These are phyloP conservation scores for Lignosus rhinocerotis DNA, from an alignment of 1,284 basidiomycete species.

Conservation along the genomic window DNA sequence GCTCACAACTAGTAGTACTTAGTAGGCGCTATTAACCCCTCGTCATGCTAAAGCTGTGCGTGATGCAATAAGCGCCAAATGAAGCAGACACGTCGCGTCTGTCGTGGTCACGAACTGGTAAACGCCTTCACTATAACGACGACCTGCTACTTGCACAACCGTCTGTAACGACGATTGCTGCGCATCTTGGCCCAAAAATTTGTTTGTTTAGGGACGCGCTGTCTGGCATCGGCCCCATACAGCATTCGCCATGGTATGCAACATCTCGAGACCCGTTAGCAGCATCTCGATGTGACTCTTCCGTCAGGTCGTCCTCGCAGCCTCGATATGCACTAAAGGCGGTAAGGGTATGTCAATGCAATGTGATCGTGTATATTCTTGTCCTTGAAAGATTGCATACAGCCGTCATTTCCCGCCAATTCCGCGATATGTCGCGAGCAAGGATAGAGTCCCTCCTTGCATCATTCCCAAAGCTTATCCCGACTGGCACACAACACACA, in stretches of 20 bases:
- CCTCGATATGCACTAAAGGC: constrained; percentile 92
- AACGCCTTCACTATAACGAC: neutral
- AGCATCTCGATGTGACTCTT: neutral
- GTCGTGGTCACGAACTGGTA: neutral
- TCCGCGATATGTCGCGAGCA: constrained; percentile 90
- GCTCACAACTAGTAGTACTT: too few species aligned
- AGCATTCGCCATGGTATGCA: constrained; percentile 16
- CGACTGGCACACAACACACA: constrained; percentile 96
- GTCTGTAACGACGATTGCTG: neutral
- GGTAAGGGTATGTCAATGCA: constrained; percentile 68
- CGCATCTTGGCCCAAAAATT: neutral
- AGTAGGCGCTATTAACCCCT: too few species aligned
- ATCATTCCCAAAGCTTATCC: constrained; percentile 97
- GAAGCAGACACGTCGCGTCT: constrained; percentile 19
- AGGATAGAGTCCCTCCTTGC: constrained; percentile 95
- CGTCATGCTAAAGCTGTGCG: too few species aligned
- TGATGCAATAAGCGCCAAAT: neutral
- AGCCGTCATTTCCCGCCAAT: constrained; percentile 97
- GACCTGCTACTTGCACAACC: neutral
- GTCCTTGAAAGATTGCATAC: neutral
- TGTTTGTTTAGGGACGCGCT: neutral
- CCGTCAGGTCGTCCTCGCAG: constrained; percentile 83
- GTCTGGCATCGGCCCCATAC: neutral
- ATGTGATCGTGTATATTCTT: neutral
- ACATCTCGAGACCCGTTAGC: neutral